Conservation (phyloP, 78 protist species). For the Monocercomonoides exilis region DNA sequence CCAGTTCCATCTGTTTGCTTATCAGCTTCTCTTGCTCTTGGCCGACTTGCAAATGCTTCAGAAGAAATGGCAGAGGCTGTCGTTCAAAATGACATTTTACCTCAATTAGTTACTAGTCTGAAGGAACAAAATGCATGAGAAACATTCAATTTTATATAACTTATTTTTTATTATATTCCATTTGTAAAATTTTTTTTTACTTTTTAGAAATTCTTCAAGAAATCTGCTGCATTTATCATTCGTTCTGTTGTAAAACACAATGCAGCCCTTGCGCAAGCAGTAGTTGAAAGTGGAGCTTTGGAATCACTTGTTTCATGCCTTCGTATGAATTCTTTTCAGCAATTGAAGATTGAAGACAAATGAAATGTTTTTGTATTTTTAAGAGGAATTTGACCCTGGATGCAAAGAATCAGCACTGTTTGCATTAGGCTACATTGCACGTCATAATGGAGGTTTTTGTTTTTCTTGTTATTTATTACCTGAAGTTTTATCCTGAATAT, state of each 20-base stretch:
- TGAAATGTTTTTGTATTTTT: not conserved
- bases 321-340: slow-evolving; percentile 15
- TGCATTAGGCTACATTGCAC: slow-evolving; percentile 82
- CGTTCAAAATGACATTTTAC: slow-evolving; percentile 67
- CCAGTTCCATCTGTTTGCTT: slow-evolving; percentile 64
- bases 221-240: slow-evolving; percentile 74
- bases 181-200: not conserved
- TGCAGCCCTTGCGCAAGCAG: slow-evolving; percentile 73
- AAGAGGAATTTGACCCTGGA: slow-evolving; percentile 73
- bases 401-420: slow-evolving; percentile 82
- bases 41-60: slow-evolving; percentile 69
- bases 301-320: slow-evolving; percentile 68
- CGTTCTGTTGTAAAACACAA: slow-evolving; percentile 75
- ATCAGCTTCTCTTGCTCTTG: slow-evolving; percentile 61
- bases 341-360: no score
- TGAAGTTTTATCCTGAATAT: not conserved
- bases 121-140: slow-evolving; percentile 52
- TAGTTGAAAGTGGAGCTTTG: slow-evolving; percentile 71
- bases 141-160: not conserved
- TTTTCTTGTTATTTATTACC: not conserved
- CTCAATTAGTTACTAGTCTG: slow-evolving; percentile 72
- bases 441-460: slow-evolving; percentile 42
- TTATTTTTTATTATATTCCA: not conserved
- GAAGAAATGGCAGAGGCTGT: slow-evolving; percentile 77
- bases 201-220: slow-evolving; percentile 62